Base-by-base conservation (phyloP, 2,329 filamentous ascomycete species). In the Ophiosphaerella herpotricha region DNA sequence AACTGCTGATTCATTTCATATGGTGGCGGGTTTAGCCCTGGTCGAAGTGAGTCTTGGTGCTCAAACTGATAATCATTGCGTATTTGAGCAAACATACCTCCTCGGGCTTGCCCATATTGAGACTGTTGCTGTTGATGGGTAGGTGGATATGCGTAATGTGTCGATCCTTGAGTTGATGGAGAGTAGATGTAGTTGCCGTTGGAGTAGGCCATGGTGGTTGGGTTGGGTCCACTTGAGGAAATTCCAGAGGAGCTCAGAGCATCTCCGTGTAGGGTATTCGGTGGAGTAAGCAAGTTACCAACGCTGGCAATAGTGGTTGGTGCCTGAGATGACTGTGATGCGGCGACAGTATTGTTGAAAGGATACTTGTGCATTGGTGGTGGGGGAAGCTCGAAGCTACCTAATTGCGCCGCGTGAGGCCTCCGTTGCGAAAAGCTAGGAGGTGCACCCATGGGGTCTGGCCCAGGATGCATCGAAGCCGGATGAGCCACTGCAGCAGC, bases 361-460 rank as follows among this genome's bases (percentile, higher is more conserved):
- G 78, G 73, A 63, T 80, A 82, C 69, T 83, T 84, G 62, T 81
- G 68, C 65, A 82, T 76, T 43, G 82, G 80, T 60, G 85, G 85
- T 46, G 86, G 84, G 43, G 69, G 57, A 43, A 90, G 82, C 66
- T 88, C 85, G 68, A 90, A 89, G 60, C 76, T 82, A 50, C 87
- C 87, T 55, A 91, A 80, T 62, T 82, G 82, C 50, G 83, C 84
- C 55, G 87, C 85, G 66, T 87, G 87, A 67, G 85, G 83, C 73
- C 88, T 84, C 66, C 88, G 83, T 72, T 86, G 81, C 61, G 86
- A 84, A 70, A 91, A 85, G 76, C 87, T 88, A 68, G 82, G 79
- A 63, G 82, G 80, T 64, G 80, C 77, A 72, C 80, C 80, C 77
- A 86, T 81, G 71, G 77, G 77, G 72, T 86, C 83, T 68, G 83